These are phyloP conservation scores for Glonium stellatum DNA, from an alignment of 495 filamentous ascomycete genomes.

Conservation along the genomic window DNA sequence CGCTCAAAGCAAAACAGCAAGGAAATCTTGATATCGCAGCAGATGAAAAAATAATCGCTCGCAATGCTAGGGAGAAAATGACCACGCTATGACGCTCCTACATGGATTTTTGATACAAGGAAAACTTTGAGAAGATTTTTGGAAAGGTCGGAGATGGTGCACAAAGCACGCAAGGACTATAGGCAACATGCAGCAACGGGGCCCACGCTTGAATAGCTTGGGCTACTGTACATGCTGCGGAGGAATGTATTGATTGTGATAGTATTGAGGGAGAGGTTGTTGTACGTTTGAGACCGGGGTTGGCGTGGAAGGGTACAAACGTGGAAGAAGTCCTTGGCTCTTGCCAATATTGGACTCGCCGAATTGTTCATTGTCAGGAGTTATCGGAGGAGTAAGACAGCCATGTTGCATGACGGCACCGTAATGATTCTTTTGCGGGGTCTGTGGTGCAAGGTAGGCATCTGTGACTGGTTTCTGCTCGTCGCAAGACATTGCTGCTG, in stretches of 20 bases:
- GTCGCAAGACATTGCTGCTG: constrained; percentile 47
- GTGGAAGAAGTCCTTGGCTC: constrained; percentile 17
- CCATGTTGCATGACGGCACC: constrained; percentile 60
- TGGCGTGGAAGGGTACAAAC: constrained; percentile 25
- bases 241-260: constrained; percentile 26
- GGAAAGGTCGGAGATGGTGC: background rate
- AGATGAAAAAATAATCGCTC: constrained; percentile 26
- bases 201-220: background rate
- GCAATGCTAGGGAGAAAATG: constrained; percentile 27
- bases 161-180: background rate
- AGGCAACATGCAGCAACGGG: background rate
- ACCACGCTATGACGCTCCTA: constrained; percentile 36
- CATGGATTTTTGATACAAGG: constrained; percentile 30
- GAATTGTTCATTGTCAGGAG: constrained; percentile 57
- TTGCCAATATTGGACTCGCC: constrained; percentile 22
- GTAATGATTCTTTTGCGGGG: constrained; percentile 75
- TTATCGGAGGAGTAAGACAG: constrained; percentile 91
- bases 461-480: constrained; percentile 39
- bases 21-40: constrained; percentile 23
- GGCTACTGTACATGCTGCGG: constrained; percentile 25
- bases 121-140: constrained; percentile 8
- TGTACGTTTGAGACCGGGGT: constrained; percentile 34
- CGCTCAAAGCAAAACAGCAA: constrained; percentile 17
- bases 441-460: constrained; percentile 55
- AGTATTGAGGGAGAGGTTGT: constrained; percentile 23